Percentiles rank a stretch among this genome's conserved stretches.
Evolutionary conservation across 371 early-diverging fungal species (phyloP).

Genomic region (Mortierella sp.): DNA sequence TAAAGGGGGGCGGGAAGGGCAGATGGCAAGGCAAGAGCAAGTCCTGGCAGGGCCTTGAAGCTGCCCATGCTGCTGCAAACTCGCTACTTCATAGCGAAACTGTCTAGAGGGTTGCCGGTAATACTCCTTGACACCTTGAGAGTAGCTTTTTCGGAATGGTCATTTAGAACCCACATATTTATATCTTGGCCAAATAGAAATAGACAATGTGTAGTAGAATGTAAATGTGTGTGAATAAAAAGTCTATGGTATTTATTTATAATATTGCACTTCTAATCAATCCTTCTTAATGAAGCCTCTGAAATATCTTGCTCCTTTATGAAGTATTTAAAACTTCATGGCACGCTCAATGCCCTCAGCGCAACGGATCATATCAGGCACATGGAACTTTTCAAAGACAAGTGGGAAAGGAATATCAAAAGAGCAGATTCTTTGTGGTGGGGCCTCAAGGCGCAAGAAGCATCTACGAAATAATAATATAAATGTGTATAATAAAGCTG

Average conservation of each 20-base stretch:
- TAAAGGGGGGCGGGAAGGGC: conserved; percentile 78
- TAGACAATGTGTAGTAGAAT: not conserved
- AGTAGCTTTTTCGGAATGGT: not conserved
- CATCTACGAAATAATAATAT: conserved; percentile 51
- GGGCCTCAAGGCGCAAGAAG: conserved; percentile 87
- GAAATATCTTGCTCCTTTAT: not conserved
- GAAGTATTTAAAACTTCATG: conserved; percentile 49
- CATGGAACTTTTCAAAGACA: conserved; percentile 94
- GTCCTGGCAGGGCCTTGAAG: conserved; percentile 67
- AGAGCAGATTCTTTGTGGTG: conserved; percentile 90
- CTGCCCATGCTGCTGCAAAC: conserved; percentile 38
- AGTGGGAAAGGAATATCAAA: conserved; percentile 98
- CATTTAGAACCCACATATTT: not conserved
- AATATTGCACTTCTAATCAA: not conserved
- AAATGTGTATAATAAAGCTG: not conserved
- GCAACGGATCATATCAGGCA: conserved; percentile 90
- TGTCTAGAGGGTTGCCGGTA: not conserved
- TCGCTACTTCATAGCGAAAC: conserved; percentile 12
- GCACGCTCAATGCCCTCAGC: conserved; percentile 84
- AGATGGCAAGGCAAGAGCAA: conserved; percentile 76
- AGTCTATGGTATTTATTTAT: conserved; percentile 3
- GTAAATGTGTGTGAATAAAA: not conserved
- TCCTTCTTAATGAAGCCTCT: too few species aligned
- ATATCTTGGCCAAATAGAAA: not conserved
- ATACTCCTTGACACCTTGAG: too few species aligned